Evolutionary conservation across 2,329 filamentous ascomycete species (phyloP), one percentile per base, ranked within the genome.

Genomic region (Hymenoscyphus fructigenus): DNA sequence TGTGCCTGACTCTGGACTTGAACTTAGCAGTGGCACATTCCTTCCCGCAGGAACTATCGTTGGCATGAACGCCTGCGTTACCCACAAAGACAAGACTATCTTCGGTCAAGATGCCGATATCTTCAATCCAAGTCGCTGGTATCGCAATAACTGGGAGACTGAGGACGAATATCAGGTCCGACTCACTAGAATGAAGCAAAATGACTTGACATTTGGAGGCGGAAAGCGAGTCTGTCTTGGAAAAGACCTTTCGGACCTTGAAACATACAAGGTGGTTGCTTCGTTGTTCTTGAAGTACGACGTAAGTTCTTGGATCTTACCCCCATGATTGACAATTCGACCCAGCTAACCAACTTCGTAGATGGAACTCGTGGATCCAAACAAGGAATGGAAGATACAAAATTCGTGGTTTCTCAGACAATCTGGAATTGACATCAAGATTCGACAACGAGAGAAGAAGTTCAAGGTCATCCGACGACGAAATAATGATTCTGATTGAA

Each of bases 121-220:
- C 0, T 85, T 82, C 72, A 72, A 81, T 3, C 83, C 83, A 0
- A 82, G 84, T 69, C 72, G 83, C 17, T 85, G 83, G 83, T 71
- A 83, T 1, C 20, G 44, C 60, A 1, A 55, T 14, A 29, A 59
- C 2, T 53, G 62, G 26, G 65, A 68, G 14, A 57, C 14, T n/a
- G 61, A 60, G 28, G 50, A 66, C 20, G 15, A n/a, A 20, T 56
- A n/a, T 5, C 34, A 29, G 29, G 62, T 47, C 32, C 55, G 50
- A 14, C 29, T 63, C 10, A n/a, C 41, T 6, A 20, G 15, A 50
- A 67, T 71, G 64, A 59, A 66, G 50, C 61, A 60, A 17, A 53
- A 57, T 58, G 60, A 66, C 44, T 63, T 69, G 57, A 23, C 28
- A 71, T 80, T 80, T 62, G 77, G 78, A 0, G 65, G 75, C 5